Evolutionary conservation across 164 flowering plant genomes (phyloP).

Genomic region (Hamamelis virginiana): DNA sequence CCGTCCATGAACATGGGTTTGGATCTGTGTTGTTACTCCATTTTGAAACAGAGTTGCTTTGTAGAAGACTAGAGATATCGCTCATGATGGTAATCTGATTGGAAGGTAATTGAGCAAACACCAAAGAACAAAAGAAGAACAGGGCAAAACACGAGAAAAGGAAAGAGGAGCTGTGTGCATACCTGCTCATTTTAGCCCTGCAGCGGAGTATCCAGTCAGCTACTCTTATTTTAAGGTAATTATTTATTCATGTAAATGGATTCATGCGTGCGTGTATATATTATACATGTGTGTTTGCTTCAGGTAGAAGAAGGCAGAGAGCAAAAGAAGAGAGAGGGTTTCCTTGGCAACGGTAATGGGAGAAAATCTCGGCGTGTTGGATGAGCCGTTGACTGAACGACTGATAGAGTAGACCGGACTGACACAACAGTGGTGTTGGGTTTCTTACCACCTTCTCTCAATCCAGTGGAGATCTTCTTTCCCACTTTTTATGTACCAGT

Average conservation of each 20-base stretch:
- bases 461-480: too few species aligned
- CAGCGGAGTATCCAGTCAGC: neutral
- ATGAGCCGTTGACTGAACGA: too few species aligned
- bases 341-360: too few species aligned
- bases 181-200: conserved; percentile 28
- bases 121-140: conserved; percentile 21
- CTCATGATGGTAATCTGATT: conserved; percentile 42
- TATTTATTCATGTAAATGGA: neutral
- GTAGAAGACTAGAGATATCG: conserved; percentile 25
- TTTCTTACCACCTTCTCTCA: too few species aligned
- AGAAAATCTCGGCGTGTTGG: too few species aligned
- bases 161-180: conserved; percentile 4
- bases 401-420: too few species aligned
- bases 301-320: too few species aligned
- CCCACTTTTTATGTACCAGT: too few species aligned
- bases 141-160: neutral
- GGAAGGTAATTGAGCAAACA: conserved; percentile 25
- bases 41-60: neutral
- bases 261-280: too few species aligned
- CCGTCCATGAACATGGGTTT: conserved; percentile 59
- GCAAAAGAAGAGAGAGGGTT: neutral
- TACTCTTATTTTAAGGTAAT: neutral
- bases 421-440: too few species aligned
- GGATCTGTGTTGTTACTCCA: conserved; percentile 23
- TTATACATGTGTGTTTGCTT: neutral